Evolutionary conservation across 441 rosid species (phyloP), one percentile per base, ranked within the genome.

Genomic region (Metrosideros polymorpha): DNA sequence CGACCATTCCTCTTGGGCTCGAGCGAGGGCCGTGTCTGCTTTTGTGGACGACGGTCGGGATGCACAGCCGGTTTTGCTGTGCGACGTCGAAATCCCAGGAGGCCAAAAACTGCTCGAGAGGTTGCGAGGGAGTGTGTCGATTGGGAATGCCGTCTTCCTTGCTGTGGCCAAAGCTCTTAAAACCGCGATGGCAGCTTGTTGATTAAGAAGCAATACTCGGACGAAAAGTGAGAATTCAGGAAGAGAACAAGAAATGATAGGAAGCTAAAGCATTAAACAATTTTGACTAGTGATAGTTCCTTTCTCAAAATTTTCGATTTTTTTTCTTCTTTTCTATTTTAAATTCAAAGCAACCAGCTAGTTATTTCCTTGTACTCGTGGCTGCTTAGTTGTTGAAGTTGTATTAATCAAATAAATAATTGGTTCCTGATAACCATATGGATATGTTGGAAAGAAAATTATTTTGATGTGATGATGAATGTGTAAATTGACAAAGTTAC

Each of bases 81-180:
- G n/a, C n/a, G n/a, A n/a, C n/a, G n/a, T n/a, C 82, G 90, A 91
- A 86, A 86, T 94, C 43, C 99, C 96, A 1, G 97, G 98, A 49
- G 93, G 93, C 50, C 88, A 87, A 84, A 92, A 94, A 89, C 89
- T 95, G 87, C 94, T 95, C 8, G 93, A 93, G 92, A 89, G 92
- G 87, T 89, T 95, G 91, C 99, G 96, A 87, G 98, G 98, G 85
- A 92, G 92, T 85, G 75, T 91, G 71, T 85, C 89, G 14, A 79
- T 94, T 2, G 96, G 93, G 87, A 97, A 92, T 84, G 91, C 91
- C 52, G 94, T 92, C 12, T 91, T 92, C 85, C 56, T 86, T 85
- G 96, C 94, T 29, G 99, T 96, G 84, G 94, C 99, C 15, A 94
- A 93, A 91, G 96, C 99, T 83, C 93, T 94, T 83, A 93, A 93